Evolutionary conservation across 2,329 filamentous ascomycete species (phyloP).

Genomic region (Zymoseptoria crescenta): DNA sequence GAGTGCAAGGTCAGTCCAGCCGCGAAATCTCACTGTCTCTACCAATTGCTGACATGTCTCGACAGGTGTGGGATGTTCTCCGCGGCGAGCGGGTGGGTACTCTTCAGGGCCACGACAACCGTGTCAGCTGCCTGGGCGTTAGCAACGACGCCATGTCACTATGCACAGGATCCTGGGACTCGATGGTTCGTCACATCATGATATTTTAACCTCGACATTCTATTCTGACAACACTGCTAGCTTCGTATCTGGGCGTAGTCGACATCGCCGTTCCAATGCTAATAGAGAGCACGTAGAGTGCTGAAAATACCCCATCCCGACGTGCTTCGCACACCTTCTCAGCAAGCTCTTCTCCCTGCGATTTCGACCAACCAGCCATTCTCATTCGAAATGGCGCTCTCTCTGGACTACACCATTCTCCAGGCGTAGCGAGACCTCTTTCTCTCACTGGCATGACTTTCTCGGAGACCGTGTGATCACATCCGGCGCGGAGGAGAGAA

Average conservation of each 20-base stretch:
- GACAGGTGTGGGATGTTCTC: conserved; percentile 92
- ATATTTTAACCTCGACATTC: background rate
- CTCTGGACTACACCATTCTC: conserved; percentile 5
- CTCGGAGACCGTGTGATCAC: conserved; percentile 2
- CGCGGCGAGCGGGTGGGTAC: conserved; percentile 96
- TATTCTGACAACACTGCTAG: conserved; percentile 23
- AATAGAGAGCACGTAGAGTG: background rate
- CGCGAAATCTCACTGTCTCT: background rate
- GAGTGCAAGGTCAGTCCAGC: conserved; percentile 82
- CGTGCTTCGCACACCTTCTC: background rate
- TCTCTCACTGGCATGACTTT: conserved; percentile 5
- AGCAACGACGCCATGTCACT: conserved; percentile 99
- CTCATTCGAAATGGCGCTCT: background rate
- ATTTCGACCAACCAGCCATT: background rate
- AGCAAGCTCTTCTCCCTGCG: background rate
- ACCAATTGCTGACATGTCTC: conserved; percentile 5
- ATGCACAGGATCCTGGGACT: conserved; percentile 99
- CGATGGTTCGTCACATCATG: conserved; percentile 61
- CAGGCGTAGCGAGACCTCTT: conserved; percentile 6
- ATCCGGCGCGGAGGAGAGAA: background rate
- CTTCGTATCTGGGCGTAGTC: conserved; percentile 46
- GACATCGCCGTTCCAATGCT: background rate
- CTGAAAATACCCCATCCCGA: background rate
- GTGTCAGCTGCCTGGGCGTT: conserved; percentile 95
- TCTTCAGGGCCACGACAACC: conserved; percentile 94